Base-by-base conservation (phyloP, 2,329 filamentous ascomycete genomes). In the Ceratocystis colombiana region DNA sequence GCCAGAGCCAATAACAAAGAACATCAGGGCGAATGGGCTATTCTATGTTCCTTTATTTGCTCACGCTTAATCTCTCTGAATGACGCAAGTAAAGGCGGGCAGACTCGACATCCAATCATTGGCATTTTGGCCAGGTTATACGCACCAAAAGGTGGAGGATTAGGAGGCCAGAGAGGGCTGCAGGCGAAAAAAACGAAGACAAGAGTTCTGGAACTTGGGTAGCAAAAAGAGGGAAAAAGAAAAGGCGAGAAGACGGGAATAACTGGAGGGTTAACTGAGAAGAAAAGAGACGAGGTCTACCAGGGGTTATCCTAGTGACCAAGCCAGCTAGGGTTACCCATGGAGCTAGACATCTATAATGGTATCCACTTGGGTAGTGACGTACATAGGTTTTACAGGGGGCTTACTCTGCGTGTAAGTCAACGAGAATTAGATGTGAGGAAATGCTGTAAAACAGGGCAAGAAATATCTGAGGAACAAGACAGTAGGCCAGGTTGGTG, bases 31-130 rank as follows among this genome's bases (percentile, higher is more conserved):
- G 7, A 20, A 6, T 2, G 17, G 17, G 3, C 3, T 50, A 22
- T 10, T 50, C 10, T 2, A 48, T 6, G 2, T 48, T 15, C 12
- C 15, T 5, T 57, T 12, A 30, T 33, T 57, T 57, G 53, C 53
- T 57, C 53, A 57, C 4, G 53, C 20, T 30, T 57, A 28, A 57
- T 57, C 53, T 57, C 25, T 12, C 53, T 17, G 53, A 57, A 57
- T 57, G 28, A 57, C 53, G 53, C 53, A 57, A 57, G 53, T 15
- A 30, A 30, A 57, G 22, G 53, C 53, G 53, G 20, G 53, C 53
- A 57, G 53, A 28, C n/a, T 10, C 17, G 53, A 30, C 17, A 30
- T n/a, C 53, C 53, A 57, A 57, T 57, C 53, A 30, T 17, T 30
- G 12, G 22, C 25, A 20, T 50, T 25, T 50, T 50, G 53, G 12